These are phyloP conservation scores for Teunomyces stri DNA, from an alignment of 805 yeast genomes.

Conservation along the genomic window DNA sequence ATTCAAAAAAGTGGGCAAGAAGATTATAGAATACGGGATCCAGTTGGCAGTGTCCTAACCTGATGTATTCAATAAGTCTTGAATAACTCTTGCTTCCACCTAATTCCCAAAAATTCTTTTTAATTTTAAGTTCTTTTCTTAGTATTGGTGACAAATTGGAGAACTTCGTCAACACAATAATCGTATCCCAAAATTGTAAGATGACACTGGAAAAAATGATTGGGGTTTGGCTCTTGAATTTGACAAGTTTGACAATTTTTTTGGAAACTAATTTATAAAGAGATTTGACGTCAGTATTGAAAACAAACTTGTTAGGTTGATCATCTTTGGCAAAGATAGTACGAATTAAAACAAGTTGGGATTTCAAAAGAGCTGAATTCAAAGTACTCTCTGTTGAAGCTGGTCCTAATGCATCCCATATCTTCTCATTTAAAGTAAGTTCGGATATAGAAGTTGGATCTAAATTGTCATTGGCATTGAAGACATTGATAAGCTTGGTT, in stretches of 20 bases:
- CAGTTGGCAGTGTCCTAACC: constrained; percentile 54
- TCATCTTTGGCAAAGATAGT: constrained; percentile 15
- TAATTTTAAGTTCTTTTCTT: constrained; percentile 21
- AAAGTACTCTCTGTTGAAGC: constrained; percentile 22
- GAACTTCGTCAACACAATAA: constrained; percentile 39
- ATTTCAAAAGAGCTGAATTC: constrained; percentile 31
- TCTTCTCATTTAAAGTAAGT: constrained; percentile 23
- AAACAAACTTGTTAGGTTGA: constrained; percentile 10
- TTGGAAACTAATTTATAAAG: constrained; percentile 43
- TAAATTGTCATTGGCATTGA: not conserved
- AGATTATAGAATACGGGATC: constrained; percentile 46
- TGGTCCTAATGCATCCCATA: constrained; percentile 34
- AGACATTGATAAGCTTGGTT: constrained; percentile 19
- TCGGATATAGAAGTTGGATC: constrained; percentile 10
- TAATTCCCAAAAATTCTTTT: constrained; percentile 51
- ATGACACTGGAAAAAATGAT: constrained; percentile 46
- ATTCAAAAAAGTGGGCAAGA: constrained; percentile 21
- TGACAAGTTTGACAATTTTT: constrained; percentile 43
- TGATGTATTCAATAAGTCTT: constrained; percentile 45
- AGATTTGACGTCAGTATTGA: constrained; percentile 17
- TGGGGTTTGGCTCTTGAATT: constrained; percentile 23
- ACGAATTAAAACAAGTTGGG: constrained; percentile 22
- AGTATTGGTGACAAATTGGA: constrained; percentile 8
- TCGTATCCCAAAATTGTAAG: constrained; percentile 47
- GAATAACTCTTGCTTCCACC: constrained; percentile 44